Base-by-base conservation (phyloP, 768 basidiomycete species). In the Astraeus odoratus region DNA sequence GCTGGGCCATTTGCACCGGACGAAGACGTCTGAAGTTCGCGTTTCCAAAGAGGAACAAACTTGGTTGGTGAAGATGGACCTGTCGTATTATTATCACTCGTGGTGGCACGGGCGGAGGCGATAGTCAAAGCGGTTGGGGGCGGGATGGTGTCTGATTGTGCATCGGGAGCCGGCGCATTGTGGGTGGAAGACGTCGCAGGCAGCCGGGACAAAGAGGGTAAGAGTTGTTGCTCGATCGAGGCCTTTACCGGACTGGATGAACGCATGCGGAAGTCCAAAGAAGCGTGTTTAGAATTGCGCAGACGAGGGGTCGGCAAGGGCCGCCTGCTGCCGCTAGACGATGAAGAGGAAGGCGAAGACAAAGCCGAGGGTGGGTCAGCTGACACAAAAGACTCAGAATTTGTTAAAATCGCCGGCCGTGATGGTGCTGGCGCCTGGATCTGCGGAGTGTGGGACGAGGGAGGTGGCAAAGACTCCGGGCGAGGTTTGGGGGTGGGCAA, bases 1-100 rank as follows among this genome's bases (percentile, higher is more conserved):
- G 46, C 44, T 3, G 40, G 2, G 25, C 49, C 46, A 46, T 48
- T 48, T 16, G 56, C 27, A 49, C 55, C 30, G 48, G 63, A 29
- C 48, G 61, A 26, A 45, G 55, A 12, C 56, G 54, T 41, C 16
- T 41, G 51, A 1, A 66, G 48, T 20, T 54, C 61, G 23, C 70
- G 70, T 55, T 71, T 72, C 73, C 72, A 74, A 10, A 68, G 52
- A 3, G 75, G 73, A 8, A 68, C 61, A 42, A 69, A 66, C 24
- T 64, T 70, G 25, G 58, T 51, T 44, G 48, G 52, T 29, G 47
- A 53, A 30, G 55, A 26, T 18, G 51, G n/a, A 23, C 37, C 22
- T 25, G 20, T 15, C 13, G 9, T 15, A 23, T 39, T 39, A 4
- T 12, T 7, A 25, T 39, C 12, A 10, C 20, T 23, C 16, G 26